A percentile compares a stretch with the other conserved stretches of the same genome.
Conservation (phyloP, 176 grass and related monocot genomes). For the Musa schizocarpa region DNA sequence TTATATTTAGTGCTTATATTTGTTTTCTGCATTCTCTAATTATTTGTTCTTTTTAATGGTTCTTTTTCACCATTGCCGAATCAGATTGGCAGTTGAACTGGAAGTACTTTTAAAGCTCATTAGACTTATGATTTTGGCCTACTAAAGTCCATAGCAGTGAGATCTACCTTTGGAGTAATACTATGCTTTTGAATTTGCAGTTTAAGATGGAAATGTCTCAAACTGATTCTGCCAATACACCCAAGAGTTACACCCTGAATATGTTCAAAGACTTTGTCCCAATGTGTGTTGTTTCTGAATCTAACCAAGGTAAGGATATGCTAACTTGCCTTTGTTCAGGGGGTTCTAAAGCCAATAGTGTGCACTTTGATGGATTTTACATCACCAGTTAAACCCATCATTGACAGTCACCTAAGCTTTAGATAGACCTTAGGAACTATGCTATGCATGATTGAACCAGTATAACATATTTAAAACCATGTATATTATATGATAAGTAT, state of each 20-base stretch:
- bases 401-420: no score
- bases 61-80: background rate
- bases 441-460: no score
- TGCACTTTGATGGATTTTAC: no score
- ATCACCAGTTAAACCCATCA: no score
- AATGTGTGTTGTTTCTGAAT: slow-evolving; percentile 73
- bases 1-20: no score
- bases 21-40: background rate
- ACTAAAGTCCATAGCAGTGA: no score
- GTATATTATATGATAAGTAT: no score
- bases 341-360: no score
- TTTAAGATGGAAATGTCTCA: slow-evolving; percentile 94
- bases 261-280: slow-evolving; percentile 94
- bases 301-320: slow-evolving; percentile 51
- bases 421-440: no score
- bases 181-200: slow-evolving; percentile 31
- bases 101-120: background rate
- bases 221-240: slow-evolving; percentile 47
- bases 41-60: background rate
- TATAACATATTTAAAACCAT: no score
- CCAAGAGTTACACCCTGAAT: slow-evolving; percentile 87
- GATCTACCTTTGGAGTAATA: background rate
- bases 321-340: background rate
- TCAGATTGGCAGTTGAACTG: background rate
- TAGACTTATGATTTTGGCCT: background rate